These are phyloP conservation scores for Pestalotiopsis sp. DNA, from an alignment of 2,329 filamentous ascomycete species.

Conservation along the genomic window DNA sequence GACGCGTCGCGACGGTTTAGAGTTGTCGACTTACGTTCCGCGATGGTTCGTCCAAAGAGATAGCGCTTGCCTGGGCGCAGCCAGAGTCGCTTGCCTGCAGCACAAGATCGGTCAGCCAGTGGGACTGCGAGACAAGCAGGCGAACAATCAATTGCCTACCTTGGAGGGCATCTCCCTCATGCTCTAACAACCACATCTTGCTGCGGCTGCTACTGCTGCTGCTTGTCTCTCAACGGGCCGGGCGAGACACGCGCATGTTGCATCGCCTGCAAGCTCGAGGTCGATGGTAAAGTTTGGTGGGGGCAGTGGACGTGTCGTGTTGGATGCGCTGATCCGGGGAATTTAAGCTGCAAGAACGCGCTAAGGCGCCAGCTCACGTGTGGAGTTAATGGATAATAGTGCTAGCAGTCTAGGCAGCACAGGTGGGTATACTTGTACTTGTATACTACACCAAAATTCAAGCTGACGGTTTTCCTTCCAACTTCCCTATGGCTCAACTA, in stretches of 20 bases:
- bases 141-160: constrained; percentile 31
- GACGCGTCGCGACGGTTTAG: neutral
- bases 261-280: neutral
- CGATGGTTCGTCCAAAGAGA: constrained; percentile 78
- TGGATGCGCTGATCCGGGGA: neutral
- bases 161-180: constrained; percentile 50
- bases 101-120: constrained; percentile 18
- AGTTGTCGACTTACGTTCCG: constrained; percentile 54
- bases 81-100: constrained; percentile 73
- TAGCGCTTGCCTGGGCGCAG: constrained; percentile 83
- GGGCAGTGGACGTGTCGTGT: constrained; percentile 2
- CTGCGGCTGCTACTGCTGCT: constrained; percentile 7
- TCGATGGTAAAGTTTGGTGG: neutral
- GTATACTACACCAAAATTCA: too few species aligned
- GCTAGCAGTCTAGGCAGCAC: neutral
- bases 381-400: neutral
- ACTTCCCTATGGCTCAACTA: too few species aligned
- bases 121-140: constrained; percentile 6
- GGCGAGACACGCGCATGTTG: neutral
- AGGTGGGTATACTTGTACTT: neutral
- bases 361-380: constrained; percentile 13
- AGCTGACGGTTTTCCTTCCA: too few species aligned
- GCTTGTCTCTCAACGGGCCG: neutral
- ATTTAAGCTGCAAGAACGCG: constrained; percentile 7
- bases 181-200: constrained; percentile 58